Evolutionary conservation across 768 basidiomycete species (phyloP).

Genomic region (Heimioporus sp.): DNA sequence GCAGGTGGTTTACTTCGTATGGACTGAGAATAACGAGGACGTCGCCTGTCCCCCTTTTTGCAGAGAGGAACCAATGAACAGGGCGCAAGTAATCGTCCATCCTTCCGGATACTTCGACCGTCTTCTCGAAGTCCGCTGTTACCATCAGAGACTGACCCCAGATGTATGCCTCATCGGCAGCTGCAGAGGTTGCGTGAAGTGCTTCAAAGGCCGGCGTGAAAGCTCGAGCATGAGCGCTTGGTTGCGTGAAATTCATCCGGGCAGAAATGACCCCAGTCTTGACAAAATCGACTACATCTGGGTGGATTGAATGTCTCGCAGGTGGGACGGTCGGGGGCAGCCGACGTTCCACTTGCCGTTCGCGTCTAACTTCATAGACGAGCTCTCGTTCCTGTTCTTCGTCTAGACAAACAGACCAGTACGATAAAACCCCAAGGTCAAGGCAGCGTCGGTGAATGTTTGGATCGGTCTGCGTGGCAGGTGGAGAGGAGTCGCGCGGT

Average conservation of each 20-base stretch:
- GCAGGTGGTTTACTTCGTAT: conserved; percentile 36
- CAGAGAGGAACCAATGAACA: conserved; percentile 22
- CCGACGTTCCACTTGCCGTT: conserved; percentile 34
- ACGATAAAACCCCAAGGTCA: conserved; percentile 5
- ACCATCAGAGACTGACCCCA: conserved; percentile 12
- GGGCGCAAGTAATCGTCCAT: conserved; percentile 19
- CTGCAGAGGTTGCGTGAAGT: not conserved
- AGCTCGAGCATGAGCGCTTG: conserved; percentile 1
- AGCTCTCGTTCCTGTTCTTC: conserved; percentile 43
- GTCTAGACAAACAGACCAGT: not conserved
- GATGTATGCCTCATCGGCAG: conserved; percentile 13
- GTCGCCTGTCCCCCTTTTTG: not conserved
- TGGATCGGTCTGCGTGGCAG: conserved; percentile 19
- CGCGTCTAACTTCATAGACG: conserved; percentile 38
- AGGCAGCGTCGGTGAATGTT: conserved; percentile 2
- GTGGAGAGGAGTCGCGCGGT: conserved; percentile 3
- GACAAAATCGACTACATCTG: conserved; percentile 21
- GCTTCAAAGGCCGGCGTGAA: conserved; percentile 20
- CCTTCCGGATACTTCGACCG: not conserved
- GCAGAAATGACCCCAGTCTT: conserved; percentile 20
- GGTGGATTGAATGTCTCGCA: conserved; percentile 16
- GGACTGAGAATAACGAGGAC: conserved; percentile 39
- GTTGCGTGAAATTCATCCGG: not conserved
- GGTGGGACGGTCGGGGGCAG: conserved; percentile 22
- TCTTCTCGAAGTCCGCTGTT: conserved; percentile 10